Conservation (phyloP, 108 stramenopile genomes). For the Ochromonas danica region DNA sequence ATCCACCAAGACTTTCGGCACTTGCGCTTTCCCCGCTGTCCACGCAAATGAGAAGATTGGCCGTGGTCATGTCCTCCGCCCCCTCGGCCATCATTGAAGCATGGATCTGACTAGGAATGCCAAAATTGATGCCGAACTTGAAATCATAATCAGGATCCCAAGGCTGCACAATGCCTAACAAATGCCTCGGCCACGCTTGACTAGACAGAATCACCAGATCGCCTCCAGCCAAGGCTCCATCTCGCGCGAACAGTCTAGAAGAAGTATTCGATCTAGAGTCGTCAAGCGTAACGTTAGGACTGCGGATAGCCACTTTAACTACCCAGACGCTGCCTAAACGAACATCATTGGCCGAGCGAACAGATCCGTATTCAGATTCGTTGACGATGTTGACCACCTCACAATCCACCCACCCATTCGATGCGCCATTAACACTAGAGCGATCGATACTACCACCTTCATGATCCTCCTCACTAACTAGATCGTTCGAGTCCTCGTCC, state of each 20-base stretch:
- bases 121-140: background rate
- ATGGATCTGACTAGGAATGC: background rate
- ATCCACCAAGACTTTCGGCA: background rate
- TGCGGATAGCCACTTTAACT: background rate
- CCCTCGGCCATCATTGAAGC: background rate
- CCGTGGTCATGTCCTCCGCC: background rate
- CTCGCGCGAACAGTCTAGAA: background rate
- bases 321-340: conserved; percentile 22
- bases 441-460: too few species aligned
- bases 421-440: too few species aligned
- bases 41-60: background rate
- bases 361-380: background rate
- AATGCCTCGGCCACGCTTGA: background rate
- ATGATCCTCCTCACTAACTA: too few species aligned
- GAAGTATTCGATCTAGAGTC: background rate
- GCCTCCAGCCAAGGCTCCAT: background rate
- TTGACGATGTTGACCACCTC: background rate
- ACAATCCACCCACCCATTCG: conserved; percentile 6
- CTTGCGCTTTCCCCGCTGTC: background rate
- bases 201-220: background rate
- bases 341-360: background rate
- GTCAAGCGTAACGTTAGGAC: background rate
- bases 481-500: background rate
- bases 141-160: conserved; percentile 31
- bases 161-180: conserved; percentile 23